These are phyloP conservation scores for Stereocaulon alpinum DNA, from an alignment of 495 filamentous ascomycete species.

Conservation along the genomic window DNA sequence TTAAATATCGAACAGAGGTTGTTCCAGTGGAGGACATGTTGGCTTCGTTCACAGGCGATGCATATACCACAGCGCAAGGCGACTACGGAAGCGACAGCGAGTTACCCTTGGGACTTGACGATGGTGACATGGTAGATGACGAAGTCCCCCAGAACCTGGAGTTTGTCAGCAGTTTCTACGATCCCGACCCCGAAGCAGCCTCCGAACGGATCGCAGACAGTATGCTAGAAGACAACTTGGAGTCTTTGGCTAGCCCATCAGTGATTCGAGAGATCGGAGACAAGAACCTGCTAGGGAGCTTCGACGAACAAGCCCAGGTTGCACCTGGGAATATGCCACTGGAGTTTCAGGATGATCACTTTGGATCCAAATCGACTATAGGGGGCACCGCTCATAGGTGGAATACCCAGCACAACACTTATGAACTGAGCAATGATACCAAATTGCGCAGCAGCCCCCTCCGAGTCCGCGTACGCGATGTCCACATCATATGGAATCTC, in stretches of 20 bases:
- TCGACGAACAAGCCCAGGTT: conserved; percentile 47
- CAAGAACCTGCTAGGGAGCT: conserved; percentile 52
- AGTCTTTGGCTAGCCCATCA: conserved; percentile 26
- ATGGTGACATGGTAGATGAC: conserved; percentile 35
- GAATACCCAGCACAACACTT: conserved; percentile 65
- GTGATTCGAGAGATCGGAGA: conserved; percentile 42
- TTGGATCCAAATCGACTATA: conserved; percentile 49
- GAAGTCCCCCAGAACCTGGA: conserved; percentile 43
- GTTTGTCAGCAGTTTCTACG: conserved; percentile 55
- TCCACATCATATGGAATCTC: conserved; percentile 94
- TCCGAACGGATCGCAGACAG: conserved; percentile 37
- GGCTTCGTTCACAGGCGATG: conserved; percentile 78
- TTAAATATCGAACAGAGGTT: conserved; percentile 80
- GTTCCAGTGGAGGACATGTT: conserved; percentile 81
- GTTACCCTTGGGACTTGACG: conserved; percentile 17
- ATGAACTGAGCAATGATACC: conserved; percentile 51
- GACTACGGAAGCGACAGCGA: conserved; percentile 10
- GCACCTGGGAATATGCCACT: conserved; percentile 42
- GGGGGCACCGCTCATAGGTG: conserved; percentile 65
- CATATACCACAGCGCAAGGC: conserved; percentile 41
- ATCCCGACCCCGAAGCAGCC: conserved; percentile 29
- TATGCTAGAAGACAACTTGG: conserved; percentile 38
- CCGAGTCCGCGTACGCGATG: conserved; percentile 66
- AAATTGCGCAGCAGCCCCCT: conserved; percentile 62
- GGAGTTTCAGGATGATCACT: conserved; percentile 71